Conservation (phyloP, 2,329 filamentous ascomycete genomes). For the Fusarium nisikadoi region DNA sequence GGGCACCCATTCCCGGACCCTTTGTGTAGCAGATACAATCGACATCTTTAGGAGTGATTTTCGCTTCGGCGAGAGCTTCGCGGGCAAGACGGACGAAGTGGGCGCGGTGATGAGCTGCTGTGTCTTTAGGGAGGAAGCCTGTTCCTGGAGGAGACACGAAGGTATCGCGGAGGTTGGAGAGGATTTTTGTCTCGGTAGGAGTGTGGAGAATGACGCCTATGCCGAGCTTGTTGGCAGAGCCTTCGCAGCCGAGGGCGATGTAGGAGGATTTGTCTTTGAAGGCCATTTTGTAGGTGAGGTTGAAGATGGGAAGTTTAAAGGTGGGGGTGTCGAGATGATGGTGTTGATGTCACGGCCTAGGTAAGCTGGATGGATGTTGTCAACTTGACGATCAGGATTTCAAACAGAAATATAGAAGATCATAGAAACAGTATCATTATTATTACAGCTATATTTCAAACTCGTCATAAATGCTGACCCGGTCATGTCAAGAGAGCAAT, state of each 20-base stretch:
- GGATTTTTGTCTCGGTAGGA: conserved; percentile 68
- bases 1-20: conserved; percentile 96
- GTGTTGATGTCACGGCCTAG: conserved; percentile 6
- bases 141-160: conserved; percentile 91
- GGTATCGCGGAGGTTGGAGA: conserved; percentile 94
- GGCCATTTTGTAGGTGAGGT: conserved; percentile 28
- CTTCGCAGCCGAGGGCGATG: conserved; percentile 76
- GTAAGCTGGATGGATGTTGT: neutral
- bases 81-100: conserved; percentile 87
- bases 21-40: conserved; percentile 96
- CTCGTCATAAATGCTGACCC: neutral
- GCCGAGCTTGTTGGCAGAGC: conserved; percentile 97
- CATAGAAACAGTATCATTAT: rapidly evolving
- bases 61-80: conserved; percentile 78
- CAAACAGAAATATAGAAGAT: neutral
- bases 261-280: conserved; percentile 53
- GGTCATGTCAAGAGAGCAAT: conserved; percentile 12
- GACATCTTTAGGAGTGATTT: conserved; percentile 70
- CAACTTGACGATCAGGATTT: neutral
- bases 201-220: conserved; percentile 90
- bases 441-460: neutral
- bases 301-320: conserved; percentile 19
- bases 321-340: conserved; percentile 21
- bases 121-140: conserved; percentile 97
- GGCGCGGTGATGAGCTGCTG: conserved; percentile 87